Evolutionary conservation across 208 protist species (phyloP), one percentile per base, ranked within the genome.

Genomic region (Leishmania braziliensis): DNA sequence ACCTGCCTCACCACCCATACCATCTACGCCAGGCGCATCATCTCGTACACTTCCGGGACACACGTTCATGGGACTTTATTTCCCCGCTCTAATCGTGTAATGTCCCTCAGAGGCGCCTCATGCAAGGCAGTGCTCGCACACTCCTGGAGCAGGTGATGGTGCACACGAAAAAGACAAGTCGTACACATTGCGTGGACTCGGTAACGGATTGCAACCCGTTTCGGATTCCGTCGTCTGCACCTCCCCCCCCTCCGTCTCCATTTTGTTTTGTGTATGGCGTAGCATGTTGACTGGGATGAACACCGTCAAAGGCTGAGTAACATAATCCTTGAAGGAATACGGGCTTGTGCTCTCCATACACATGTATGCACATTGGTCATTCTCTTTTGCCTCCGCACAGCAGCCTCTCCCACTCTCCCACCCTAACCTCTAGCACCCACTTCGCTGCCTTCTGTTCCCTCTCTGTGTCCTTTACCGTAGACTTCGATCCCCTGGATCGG

Each of bases 11-110:
- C 5, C 36, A 18, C 18, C 48, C 29, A 58, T 2, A n/a, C 33
- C 72, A 16, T 46, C 53, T 58, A 46, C n/a, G 33, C 43, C 46
- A n/a, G 69, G 69, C 20, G n/a, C 69, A 73, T 53, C 69, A 23
- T 68, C 75, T 53, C 76, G 77, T 18, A 74, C 77, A 12, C 65
- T 85, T 36, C 82, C 82, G 3, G 77, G 77, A 39, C 82, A 85
- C 72, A 79, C 75, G 18, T 85, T 85, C 33, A 85, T 85, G 82
- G 82, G 82, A n/a, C 63, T 85, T 58, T 77, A 78, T 29, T 72
- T 85, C 10, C 75, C 82, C 5, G 62, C 77, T 26, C 20, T 85
- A 54, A 54, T 81, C 4, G 46, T 85, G 8, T 83, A 62, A 65
- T n/a, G 33, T n/a, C 29, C 53, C n/a, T 54, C 51, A 58, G 51